Conservation (phyloP, 2,329 filamentous ascomycete species). For the Rasamsonia emersonii region DNA sequence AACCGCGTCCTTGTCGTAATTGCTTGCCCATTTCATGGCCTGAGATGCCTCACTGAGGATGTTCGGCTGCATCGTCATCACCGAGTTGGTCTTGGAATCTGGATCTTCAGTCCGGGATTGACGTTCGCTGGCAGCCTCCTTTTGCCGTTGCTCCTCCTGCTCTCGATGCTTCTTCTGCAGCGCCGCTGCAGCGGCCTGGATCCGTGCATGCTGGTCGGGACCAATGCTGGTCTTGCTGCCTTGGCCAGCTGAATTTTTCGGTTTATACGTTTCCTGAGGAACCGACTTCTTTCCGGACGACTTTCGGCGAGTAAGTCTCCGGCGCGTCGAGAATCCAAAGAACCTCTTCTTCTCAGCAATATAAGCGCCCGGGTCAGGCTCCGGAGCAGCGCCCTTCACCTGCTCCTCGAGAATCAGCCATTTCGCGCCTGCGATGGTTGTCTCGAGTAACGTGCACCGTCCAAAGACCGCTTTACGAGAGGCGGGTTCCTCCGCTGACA, state of each 20-base stretch:
- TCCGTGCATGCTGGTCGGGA: conserved; percentile 84
- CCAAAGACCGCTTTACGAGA: conserved; percentile 88
- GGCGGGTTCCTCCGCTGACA: conserved; percentile 80
- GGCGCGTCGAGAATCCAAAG: conserved; percentile 72
- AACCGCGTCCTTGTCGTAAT: conserved; percentile 84
- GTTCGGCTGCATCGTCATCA: conserved; percentile 76
- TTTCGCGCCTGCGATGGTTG: conserved; percentile 65
- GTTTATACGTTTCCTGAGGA: conserved; percentile 44
- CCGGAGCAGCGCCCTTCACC: conserved; percentile 81
- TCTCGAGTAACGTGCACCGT: conserved; percentile 86
- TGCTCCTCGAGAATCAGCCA: conserved; percentile 97
- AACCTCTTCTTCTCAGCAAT: conserved; percentile 93
- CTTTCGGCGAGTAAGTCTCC: conserved; percentile 59
- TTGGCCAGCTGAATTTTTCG: conserved; percentile 42
- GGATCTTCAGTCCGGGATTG: conserved; percentile 50
- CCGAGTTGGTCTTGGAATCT: conserved; percentile 71
- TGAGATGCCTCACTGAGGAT: conserved; percentile 81
- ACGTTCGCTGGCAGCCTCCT: conserved; percentile 30
- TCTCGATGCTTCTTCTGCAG: conserved; percentile 61
- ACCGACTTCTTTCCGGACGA: conserved; percentile 55
- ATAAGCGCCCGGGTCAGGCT: conserved; percentile 76
- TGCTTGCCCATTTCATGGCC: conserved; percentile 93
- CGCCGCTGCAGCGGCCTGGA: conserved; percentile 81
- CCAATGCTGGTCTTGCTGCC: conserved; percentile 76
- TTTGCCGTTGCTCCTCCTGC: conserved; percentile 48